A percentile compares a stretch with the other conserved stretches of the same genome.
These are phyloP conservation scores for Tricholoma flavovirens DNA, from an alignment of 768 basidiomycete species.

Conservation along the genomic window DNA sequence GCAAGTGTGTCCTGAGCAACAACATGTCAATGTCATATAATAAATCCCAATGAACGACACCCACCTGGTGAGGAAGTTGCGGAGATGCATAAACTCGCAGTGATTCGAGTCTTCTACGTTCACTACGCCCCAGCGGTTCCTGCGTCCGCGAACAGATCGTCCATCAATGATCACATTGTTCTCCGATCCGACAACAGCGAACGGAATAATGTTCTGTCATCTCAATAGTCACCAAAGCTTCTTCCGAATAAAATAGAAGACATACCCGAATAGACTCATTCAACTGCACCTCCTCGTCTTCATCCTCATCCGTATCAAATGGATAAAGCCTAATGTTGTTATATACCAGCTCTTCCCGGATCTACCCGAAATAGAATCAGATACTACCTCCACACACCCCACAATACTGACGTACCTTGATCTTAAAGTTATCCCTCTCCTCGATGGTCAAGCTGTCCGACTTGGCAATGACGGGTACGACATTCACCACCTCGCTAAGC, in stretches of 20 bases:
- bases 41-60: constrained; percentile 15
- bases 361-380: constrained; percentile 42
- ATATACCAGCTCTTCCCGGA: constrained; percentile 87
- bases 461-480: constrained; percentile 99
- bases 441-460: constrained; percentile 90
- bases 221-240: constrained; percentile 3
- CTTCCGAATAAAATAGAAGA: constrained; percentile 5
- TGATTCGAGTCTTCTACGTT: constrained; percentile 96
- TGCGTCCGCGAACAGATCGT: constrained; percentile 89
- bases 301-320: constrained; percentile 93
- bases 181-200: constrained; percentile 97
- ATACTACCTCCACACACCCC: neutral
- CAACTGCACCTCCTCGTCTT: constrained; percentile 85
- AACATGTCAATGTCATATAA: neutral
- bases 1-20: constrained; percentile 77
- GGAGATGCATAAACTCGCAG: constrained; percentile 96
- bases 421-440: constrained; percentile 90
- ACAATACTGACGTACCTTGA: constrained; percentile 49
- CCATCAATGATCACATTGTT: constrained; percentile 93
- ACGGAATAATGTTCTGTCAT: constrained; percentile 83
- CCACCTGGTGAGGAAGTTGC: constrained; percentile 92
- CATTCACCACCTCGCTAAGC: constrained; percentile 97
- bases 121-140: constrained; percentile 98
- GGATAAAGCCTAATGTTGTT: constrained; percentile 95
- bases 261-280: constrained; percentile 88